phyloP scores from a whole-genome alignment of 148 eudicot genomes.

The Salicornia ramosissima region DNA sequence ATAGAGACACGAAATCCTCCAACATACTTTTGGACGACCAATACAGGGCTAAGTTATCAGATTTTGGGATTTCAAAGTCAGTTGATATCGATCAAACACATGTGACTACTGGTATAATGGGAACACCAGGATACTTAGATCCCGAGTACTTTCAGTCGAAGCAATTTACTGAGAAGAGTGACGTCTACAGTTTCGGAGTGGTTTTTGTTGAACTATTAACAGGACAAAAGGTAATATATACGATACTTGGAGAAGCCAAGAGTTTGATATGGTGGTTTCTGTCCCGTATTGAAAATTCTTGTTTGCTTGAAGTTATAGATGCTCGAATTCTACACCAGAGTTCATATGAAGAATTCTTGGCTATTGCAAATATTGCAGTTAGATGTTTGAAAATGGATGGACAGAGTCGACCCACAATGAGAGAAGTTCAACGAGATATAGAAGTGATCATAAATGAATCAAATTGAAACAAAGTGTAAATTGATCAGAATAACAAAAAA shows the following conservation, averaged over 20 bases:
- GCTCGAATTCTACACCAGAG: constrained; percentile 26
- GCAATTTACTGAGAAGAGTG: constrained; percentile 35
- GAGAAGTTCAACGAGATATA: constrained; percentile 23
- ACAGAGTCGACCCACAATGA: constrained; percentile 36
- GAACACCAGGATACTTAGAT: constrained; percentile 35
- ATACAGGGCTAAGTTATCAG: constrained; percentile 28
- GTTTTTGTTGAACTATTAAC: constrained; percentile 34
- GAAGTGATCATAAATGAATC: constrained; percentile 29
- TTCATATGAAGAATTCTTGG: constrained; percentile 20
- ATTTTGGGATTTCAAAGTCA: constrained; percentile 29
- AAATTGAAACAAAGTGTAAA: too few relatives aligned
- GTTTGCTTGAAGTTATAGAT: constrained; percentile 27
- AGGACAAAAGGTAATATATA: constrained; percentile 28
- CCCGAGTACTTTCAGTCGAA: constrained; percentile 31
- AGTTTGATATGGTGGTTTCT: constrained; percentile 34
- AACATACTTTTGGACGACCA: constrained; percentile 30
- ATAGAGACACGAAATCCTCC: constrained; percentile 35
- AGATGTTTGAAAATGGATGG: constrained; percentile 31
- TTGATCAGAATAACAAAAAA: too few relatives aligned
- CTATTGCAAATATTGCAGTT: constrained; percentile 27
- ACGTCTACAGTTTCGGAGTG: constrained; percentile 33
- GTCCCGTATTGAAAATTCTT: constrained; percentile 15
- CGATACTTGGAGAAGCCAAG: constrained; percentile 1
- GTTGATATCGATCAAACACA: constrained; percentile 27
- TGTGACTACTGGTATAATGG: constrained; percentile 27